Conservation (phyloP, 2,329 filamentous ascomycete species). For the Colletotrichum sp. region DNA sequence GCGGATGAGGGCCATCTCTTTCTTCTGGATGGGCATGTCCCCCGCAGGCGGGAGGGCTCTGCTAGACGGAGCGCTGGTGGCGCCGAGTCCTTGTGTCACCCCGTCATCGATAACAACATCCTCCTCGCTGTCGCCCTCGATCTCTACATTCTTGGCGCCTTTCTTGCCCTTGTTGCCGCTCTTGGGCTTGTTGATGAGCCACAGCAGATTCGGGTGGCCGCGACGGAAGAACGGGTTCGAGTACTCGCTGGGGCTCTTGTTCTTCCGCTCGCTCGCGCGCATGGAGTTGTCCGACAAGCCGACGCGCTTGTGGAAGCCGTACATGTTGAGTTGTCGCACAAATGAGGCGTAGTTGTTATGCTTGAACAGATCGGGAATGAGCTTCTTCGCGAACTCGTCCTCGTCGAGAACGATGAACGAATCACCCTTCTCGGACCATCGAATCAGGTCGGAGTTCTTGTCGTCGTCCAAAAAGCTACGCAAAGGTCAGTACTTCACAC, state of each 20-base stretch:
- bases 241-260: conserved; percentile 98
- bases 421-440: conserved; percentile 95
- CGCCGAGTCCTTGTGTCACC: conserved; percentile 16
- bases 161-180: conserved; percentile 67
- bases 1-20: conserved; percentile 79
- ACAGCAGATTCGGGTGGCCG: conserved; percentile 88
- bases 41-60: conserved; percentile 47
- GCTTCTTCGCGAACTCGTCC: conserved; percentile 96
- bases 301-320: conserved; percentile 96
- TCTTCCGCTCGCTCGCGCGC: conserved; percentile 95
- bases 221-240: conserved; percentile 96
- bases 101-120: conserved; percentile 49
- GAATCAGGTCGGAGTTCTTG: conserved; percentile 92
- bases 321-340: conserved; percentile 94
- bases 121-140: conserved; percentile 73
- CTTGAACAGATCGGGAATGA: conserved; percentile 98
- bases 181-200: conserved; percentile 96
- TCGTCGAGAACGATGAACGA: conserved; percentile 97
- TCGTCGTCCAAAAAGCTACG: conserved; percentile 88
- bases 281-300: conserved; percentile 96
- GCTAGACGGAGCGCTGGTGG: conserved; percentile 29
- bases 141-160: conserved; percentile 66
- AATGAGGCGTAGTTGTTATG: conserved; percentile 99
- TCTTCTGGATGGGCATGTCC: conserved; percentile 60
- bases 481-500: conserved; percentile 22